These are phyloP conservation scores for Combretum micranthum DNA, from an alignment of 345 rosid genomes.

Conservation along the genomic window DNA sequence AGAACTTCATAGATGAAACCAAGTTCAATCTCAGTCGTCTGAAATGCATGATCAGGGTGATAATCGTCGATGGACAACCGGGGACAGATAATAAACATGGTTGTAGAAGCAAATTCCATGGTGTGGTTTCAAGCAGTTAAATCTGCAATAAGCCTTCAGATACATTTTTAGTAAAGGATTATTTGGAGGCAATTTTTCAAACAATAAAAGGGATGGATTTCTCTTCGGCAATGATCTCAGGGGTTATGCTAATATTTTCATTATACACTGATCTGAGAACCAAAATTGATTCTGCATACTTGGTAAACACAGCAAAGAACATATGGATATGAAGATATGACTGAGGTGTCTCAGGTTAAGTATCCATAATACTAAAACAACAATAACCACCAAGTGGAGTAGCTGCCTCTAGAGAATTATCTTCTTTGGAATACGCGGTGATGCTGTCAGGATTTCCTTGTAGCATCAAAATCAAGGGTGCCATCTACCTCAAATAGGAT, in stretches of 20 bases:
- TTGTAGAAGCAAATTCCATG: slow-evolving; percentile 7
- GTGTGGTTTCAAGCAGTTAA: slow-evolving; percentile 11
- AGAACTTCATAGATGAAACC: slow-evolving; percentile 16
- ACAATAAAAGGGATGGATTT: neutral
- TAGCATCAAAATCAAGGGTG: slow-evolving; percentile 9
- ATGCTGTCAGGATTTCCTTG: slow-evolving; percentile 7
- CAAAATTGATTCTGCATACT: slow-evolving; percentile 12
- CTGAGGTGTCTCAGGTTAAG: neutral
- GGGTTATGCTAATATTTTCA: slow-evolving; percentile 2
- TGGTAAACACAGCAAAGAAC: slow-evolving; percentile 4
- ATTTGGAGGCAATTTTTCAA: rapidly evolving
- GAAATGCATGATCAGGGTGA: neutral
- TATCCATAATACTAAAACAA: neutral
- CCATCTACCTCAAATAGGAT: neutral
- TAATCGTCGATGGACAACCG: neutral
- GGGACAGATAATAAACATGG: neutral
- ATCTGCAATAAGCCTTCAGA: slow-evolving; percentile 10
- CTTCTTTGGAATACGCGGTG: slow-evolving; percentile 9
- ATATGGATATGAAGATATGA: neutral
- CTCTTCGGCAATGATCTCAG: neutral
- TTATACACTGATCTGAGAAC: slow-evolving; percentile 8
- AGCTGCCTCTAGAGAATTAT: slow-evolving; percentile 13
- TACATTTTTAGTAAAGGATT: neutral
- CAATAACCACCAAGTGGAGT: slow-evolving; percentile 1
- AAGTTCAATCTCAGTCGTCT: slow-evolving; percentile 11